A percentile compares a stretch with the other conserved stretches of the same genome.
Evolutionary conservation across 2,329 filamentous ascomycete species (phyloP).

Genomic region (Plectosphaerella sp.): DNA sequence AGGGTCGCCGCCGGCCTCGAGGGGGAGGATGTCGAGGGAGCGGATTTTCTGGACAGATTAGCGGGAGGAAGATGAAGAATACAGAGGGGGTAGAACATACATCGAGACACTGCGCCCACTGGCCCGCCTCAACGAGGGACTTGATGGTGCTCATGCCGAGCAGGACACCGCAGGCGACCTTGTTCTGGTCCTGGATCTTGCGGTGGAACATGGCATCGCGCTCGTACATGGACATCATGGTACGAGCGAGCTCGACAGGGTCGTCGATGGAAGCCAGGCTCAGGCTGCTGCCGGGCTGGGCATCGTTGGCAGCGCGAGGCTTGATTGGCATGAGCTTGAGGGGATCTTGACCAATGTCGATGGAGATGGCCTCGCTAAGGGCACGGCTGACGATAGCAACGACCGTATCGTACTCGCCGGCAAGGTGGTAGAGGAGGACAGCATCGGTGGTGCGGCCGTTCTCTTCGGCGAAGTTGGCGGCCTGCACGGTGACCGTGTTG

Average conservation of each 20-base stretch:
- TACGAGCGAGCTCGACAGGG: conserved; percentile 53
- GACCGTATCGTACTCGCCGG: conserved; percentile 94
- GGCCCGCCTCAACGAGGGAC: conserved; percentile 45
- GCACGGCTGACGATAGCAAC: conserved; percentile 84
- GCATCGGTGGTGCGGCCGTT: conserved; percentile 91
- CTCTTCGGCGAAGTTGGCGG: conserved; percentile 88
- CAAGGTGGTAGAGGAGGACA: conserved; percentile 89
- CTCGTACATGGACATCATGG: conserved; percentile 62
- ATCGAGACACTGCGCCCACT: conserved; percentile 55
- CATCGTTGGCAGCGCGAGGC: conserved; percentile 50
- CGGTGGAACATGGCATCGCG: conserved; percentile 56
- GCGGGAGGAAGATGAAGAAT: not conserved
- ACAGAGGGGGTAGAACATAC: conserved; percentile 36
- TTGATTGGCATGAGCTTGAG: conserved; percentile 76
- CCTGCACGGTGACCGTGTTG: conserved; percentile 86
- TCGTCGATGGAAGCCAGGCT: conserved; percentile 57
- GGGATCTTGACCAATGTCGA: conserved; percentile 79
- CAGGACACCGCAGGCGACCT: conserved; percentile 50
- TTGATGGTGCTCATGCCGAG: conserved; percentile 60
- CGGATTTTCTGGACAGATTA: conserved; percentile 59
- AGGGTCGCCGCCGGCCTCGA: conserved; percentile 70
- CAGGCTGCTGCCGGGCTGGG: conserved; percentile 51
- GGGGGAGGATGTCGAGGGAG: conserved; percentile 71
- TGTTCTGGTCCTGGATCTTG: conserved; percentile 52
- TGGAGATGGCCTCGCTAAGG: conserved; percentile 81